These are phyloP conservation scores for Ophiostoma pallidulum DNA, from an alignment of 2,329 filamentous ascomycete species.

Conservation along the genomic window DNA sequence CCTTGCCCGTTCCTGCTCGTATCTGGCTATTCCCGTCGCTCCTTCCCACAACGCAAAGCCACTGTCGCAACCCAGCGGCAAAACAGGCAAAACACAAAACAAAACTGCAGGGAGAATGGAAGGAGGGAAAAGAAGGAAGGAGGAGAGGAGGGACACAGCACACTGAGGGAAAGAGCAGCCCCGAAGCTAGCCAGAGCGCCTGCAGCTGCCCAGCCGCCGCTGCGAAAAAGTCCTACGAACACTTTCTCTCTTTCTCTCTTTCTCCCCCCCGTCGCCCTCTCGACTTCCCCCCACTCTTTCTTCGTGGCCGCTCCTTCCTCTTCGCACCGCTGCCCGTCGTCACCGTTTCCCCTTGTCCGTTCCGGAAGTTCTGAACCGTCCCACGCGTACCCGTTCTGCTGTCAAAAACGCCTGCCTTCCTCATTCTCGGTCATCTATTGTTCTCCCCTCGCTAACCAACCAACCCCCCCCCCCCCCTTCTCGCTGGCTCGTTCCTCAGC, in stretches of 20 bases:
- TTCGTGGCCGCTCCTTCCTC: conserved; percentile 16
- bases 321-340: neutral
- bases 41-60: too few relatives aligned
- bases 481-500: neutral
- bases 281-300: conserved; percentile 20
- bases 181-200: conserved; percentile 1
- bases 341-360: conserved; percentile 3
- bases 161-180: neutral
- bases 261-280: conserved; percentile 19
- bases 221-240: conserved; percentile 15
- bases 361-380: conserved; percentile 1
- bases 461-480: neutral
- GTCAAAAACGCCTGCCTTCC: conserved; percentile 1
- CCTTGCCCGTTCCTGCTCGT: too few relatives aligned
- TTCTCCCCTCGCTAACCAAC: neutral
- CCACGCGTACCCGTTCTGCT: neutral
- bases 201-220: conserved; percentile 7
- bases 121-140: too few relatives aligned
- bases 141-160: too few relatives aligned
- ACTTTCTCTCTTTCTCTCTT: conserved; percentile 14
- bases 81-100: too few relatives aligned
- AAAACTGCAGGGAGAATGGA: too few relatives aligned
- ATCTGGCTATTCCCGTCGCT: too few relatives aligned
- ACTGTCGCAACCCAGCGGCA: too few relatives aligned
- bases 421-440: neutral